phyloP scores from a whole-genome alignment of 139 green algal species.

The Haematococcus lacustris region DNA sequence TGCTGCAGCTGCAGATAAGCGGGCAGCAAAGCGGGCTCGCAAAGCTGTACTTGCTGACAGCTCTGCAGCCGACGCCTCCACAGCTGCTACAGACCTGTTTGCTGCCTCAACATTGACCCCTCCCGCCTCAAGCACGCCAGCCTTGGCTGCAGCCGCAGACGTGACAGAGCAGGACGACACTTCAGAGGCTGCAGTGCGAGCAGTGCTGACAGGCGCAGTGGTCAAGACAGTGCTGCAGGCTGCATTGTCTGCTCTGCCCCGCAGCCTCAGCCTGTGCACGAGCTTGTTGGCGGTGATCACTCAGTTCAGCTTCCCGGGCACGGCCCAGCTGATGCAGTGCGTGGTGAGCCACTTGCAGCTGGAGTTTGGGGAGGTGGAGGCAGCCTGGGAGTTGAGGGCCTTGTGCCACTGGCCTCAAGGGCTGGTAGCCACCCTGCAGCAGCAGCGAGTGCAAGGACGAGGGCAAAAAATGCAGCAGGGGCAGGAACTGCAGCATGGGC shows the following conservation, averaged over 20 bases:
- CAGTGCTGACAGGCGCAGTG: conserved; percentile 57
- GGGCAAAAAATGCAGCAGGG: not conserved
- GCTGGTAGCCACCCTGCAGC: not conserved
- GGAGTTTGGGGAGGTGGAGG: conserved; percentile 38
- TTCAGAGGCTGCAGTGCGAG: conserved; percentile 43
- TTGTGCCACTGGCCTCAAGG: conserved; percentile 17
- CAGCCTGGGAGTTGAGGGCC: conserved; percentile 53
- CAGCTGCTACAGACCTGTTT: no score
- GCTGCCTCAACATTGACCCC: no score
- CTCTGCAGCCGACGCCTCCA: not conserved
- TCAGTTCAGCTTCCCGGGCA: conserved; percentile 44
- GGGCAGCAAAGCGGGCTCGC: not conserved
- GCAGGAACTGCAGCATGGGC: no score
- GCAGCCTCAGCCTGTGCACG: conserved; percentile 28
- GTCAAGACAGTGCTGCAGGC: conserved; percentile 46
- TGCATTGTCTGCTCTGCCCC: conserved; percentile 40
- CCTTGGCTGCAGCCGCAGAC: no score
- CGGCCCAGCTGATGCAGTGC: conserved; percentile 23
- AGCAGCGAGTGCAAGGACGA: not conserved
- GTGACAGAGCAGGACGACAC: no score
- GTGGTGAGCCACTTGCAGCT: conserved; percentile 42
- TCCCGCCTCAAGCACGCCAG: no score
- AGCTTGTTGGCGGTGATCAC: conserved; percentile 52
- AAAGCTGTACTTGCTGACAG: not conserved
- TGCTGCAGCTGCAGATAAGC: not conserved